A percentile compares a stretch with the other conserved stretches of the same genome.
phyloP scores from a whole-genome alignment of 2,329 filamentous ascomycete genomes.

The Epichloe glyceriae region DNA sequence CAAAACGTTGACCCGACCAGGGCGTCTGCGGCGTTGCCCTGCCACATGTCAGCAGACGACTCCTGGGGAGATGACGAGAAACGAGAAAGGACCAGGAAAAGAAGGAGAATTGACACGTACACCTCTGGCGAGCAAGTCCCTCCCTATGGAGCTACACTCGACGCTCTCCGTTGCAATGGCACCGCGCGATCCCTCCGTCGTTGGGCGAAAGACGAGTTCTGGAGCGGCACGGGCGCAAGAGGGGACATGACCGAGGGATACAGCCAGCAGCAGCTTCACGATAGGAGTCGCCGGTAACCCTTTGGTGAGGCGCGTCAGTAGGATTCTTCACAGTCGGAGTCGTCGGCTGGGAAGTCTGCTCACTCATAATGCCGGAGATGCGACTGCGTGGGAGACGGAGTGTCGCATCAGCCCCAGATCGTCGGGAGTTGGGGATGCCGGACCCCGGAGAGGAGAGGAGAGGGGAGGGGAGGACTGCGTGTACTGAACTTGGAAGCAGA shows the following conservation, averaged over 20 bases:
- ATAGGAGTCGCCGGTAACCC: background rate
- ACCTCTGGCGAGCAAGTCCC: constrained; percentile 42
- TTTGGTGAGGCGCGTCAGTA: background rate
- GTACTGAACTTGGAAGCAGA: too few relatives aligned
- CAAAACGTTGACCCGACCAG: constrained; percentile 63
- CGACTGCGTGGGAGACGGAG: background rate
- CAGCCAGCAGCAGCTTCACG: constrained; percentile 1
- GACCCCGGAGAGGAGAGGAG: background rate
- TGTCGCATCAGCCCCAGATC: background rate
- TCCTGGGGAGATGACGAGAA: too few relatives aligned
- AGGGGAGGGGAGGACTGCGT: background rate
- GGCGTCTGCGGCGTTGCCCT: constrained; percentile 68
- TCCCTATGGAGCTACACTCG: constrained; percentile 57
- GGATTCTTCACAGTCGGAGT: background rate
- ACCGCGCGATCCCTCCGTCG: constrained; percentile 26
- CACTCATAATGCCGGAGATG: background rate
- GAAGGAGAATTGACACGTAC: constrained; percentile 21
- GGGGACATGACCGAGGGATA: constrained; percentile 1
- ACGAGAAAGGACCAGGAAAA: background rate
- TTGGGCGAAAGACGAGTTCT: constrained; percentile 12
- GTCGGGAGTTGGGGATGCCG: background rate
- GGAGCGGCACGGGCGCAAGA: constrained; percentile 8
- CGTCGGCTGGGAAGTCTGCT: background rate
- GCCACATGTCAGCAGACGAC: background rate
- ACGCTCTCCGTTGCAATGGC: constrained; percentile 59